Evolutionary conservation across 805 yeast genomes (phyloP).

Genomic region (Suhomyces canberraensis): DNA sequence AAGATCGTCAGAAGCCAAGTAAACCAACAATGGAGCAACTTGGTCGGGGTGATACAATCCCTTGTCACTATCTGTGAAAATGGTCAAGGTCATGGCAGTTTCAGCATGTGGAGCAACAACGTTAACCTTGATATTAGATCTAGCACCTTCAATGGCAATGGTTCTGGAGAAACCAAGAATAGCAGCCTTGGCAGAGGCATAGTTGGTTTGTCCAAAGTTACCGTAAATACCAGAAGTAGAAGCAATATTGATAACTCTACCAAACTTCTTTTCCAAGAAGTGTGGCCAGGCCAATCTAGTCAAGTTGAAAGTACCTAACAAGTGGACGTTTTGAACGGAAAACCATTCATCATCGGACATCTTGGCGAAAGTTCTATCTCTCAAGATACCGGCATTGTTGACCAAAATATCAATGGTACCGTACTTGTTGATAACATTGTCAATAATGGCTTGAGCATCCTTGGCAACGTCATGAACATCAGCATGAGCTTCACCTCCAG

Average conservation of each 20-base stretch:
- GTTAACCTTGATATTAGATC: slow-evolving; percentile 69
- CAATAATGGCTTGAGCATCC: slow-evolving; percentile 70
- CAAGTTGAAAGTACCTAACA: slow-evolving; percentile 75
- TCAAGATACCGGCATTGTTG: slow-evolving; percentile 91
- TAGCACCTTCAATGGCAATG: slow-evolving; percentile 87
- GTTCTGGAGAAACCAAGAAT: slow-evolving; percentile 82
- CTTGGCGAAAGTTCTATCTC: slow-evolving; percentile 84
- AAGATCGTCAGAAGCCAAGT: slow-evolving; percentile 73
- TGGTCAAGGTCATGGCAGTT: slow-evolving; percentile 92
- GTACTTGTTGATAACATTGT: slow-evolving; percentile 70
- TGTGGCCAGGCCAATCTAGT: slow-evolving; percentile 92
- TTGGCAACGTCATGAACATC: slow-evolving; percentile 79
- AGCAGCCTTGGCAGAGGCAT: slow-evolving; percentile 90
- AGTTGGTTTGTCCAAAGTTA: slow-evolving; percentile 95
- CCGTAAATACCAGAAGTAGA: slow-evolving; percentile 98
- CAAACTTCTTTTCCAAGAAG: slow-evolving; percentile 72
- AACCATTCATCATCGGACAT: slow-evolving; percentile 85
- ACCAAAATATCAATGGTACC: slow-evolving; percentile 84
- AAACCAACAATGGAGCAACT: slow-evolving; percentile 86
- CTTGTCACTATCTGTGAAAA: slow-evolving; percentile 75
- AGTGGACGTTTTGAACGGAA: slow-evolving; percentile 74
- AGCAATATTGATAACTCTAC: slow-evolving; percentile 82
- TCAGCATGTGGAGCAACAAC: slow-evolving; percentile 97
- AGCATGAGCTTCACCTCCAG: slow-evolving; percentile 79
- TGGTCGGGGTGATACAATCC: slow-evolving; percentile 81